Base-by-base conservation (phyloP, 176 grass and related monocot genomes). In the Zea luxurians region DNA sequence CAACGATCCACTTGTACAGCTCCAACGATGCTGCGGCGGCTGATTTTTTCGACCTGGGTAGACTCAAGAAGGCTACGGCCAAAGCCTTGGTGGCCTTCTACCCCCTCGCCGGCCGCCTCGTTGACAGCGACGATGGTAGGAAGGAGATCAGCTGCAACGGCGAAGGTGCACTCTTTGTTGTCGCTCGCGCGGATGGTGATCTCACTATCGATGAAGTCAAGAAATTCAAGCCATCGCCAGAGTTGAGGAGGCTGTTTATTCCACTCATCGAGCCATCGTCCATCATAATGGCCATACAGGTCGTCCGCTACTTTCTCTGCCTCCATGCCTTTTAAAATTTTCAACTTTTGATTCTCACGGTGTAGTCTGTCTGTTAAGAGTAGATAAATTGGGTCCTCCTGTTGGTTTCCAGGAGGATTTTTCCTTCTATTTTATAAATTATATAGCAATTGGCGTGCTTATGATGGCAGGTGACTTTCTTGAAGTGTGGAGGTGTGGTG, bases 1-100 rank as follows among this genome's bases (percentile, higher is more conserved):
- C 50, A 42, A 57, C 37, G 1, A 17, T 74, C 50, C 57, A 74
- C 50, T 18, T 74, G 13, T 74, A 74, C 50, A 55, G 52, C 52
- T 55, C 52, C 52, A 55, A n/a, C 0, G 52, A n/a, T 17, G 17
- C 2, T 7, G 37, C 13, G 2, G 6, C 62, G 2, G 21, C 10
- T 3, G 21, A 48, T 34, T 71, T 50, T 27, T 71, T 49, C 7
- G 70, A 72, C 7, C 13, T 53, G 48, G 15, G 13, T 3, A 4
- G 20, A 3, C 48, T 53, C 21, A 72, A 53, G 48, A 13, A 36
- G 7, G 7, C 70, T 0, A 15, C 17, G 70, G 70, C 70, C 13
- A 71, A 2, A 3, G 69, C 69, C 27, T 15, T 71, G 47, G 69
- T 72, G 48, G 7, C 13, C 13, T 52, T 52, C 48, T 52, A 52